These are phyloP conservation scores for Globisporangium nodosum DNA, from an alignment of 352 stramenopile species.

Conservation along the genomic window DNA sequence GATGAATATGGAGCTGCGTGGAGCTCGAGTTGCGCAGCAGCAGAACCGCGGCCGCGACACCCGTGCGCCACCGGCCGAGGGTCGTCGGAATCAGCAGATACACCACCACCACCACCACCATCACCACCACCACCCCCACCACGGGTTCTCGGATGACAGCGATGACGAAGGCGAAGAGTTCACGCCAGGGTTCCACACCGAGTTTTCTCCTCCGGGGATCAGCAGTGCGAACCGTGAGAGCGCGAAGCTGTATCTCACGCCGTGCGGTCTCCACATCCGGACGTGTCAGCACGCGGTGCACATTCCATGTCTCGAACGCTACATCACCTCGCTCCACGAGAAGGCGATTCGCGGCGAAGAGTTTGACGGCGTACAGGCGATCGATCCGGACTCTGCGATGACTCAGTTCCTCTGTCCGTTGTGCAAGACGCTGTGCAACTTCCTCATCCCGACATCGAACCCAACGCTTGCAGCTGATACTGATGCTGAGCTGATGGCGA, in stretches of 20 bases:
- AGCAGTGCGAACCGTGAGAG: conserved; percentile 36
- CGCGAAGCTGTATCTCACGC: conserved; percentile 67
- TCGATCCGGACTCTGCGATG: conserved; percentile 85
- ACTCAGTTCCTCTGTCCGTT: conserved; percentile 90
- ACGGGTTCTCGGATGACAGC: conserved; percentile 37
- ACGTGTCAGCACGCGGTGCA: conserved; percentile 86
- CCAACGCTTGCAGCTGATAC: conserved; percentile 18
- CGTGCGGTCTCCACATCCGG: conserved; percentile 76
- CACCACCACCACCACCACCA: conserved; percentile 24
- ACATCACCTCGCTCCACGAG: conserved; percentile 82
- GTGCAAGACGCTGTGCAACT: conserved; percentile 91
- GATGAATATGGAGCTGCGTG: conserved; percentile 32
- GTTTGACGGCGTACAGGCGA: conserved; percentile 85
- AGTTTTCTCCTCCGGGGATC: conserved; percentile 41
- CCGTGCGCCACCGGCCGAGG: conserved; percentile 11
- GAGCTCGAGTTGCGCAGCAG: conserved; percentile 22
- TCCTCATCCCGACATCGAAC: conserved; percentile 80
- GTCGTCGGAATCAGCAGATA: conserved; percentile 10
- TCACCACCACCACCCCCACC: conserved; percentile 17
- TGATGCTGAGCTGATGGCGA: conserved; percentile 7
- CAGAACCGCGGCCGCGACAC: conserved; percentile 2
- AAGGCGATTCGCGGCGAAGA: conserved; percentile 86
- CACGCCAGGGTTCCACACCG: conserved; percentile 29
- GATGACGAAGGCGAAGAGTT: conserved; percentile 44
- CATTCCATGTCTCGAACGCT: conserved; percentile 82